phyloP scores from a whole-genome alignment of 164 flowering plant genomes.

The Brasenia schreberi region DNA sequence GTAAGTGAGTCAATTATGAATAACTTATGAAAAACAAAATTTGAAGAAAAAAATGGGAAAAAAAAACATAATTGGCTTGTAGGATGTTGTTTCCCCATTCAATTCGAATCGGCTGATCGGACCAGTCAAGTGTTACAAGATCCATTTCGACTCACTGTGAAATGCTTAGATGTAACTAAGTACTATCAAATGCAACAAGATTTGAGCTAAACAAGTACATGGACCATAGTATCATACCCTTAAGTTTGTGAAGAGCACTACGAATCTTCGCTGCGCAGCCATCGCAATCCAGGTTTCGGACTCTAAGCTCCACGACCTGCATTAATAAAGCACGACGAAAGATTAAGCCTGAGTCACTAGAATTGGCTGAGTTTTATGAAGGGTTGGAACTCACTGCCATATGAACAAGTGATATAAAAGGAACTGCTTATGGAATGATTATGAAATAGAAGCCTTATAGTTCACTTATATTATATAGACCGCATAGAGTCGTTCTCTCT shows the following conservation, averaged over 20 bases:
- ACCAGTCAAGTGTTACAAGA: not conserved
- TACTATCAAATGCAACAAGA: no score
- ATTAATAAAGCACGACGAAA: no score
- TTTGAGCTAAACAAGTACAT: not conserved
- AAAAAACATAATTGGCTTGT: not conserved
- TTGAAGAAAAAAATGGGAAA: not conserved
- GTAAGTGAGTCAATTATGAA: not conserved
- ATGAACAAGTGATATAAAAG: no score
- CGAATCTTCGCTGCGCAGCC: slow-evolving; percentile 67
- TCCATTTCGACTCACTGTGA: not conserved
- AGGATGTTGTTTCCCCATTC: no score
- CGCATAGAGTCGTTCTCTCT: no score
- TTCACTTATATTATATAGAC: no score
- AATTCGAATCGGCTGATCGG: no score
- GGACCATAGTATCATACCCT: slow-evolving; percentile 25
- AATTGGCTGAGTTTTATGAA: no score
- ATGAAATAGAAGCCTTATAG: no score
- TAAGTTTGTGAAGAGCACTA: slow-evolving; percentile 56
- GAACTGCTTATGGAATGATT: no score
- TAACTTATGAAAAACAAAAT: not conserved
- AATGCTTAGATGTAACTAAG: not conserved
- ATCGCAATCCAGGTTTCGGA: slow-evolving; percentile 65
- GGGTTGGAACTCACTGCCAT: no score
- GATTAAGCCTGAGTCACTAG: no score
- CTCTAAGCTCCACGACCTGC: slow-evolving; percentile 67